Base-by-base conservation (phyloP, 2,329 filamentous ascomycete genomes). In the Canariomyces notabilis region DNA sequence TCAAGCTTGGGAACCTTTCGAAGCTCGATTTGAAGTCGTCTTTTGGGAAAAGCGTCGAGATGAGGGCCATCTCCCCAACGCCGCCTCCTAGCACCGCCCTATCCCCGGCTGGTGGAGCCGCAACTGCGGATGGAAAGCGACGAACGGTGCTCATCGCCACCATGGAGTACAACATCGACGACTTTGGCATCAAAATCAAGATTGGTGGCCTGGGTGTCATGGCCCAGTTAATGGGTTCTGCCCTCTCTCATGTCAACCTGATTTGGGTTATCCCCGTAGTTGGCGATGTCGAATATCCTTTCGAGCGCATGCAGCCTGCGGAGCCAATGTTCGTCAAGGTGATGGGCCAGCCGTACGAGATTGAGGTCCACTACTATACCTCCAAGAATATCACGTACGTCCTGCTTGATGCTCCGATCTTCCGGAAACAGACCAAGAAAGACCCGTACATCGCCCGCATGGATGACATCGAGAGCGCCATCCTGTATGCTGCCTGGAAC, bases 131-230 rank as follows among this genome's bases (percentile, higher is more conserved):
- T 8, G 53, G 48, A 15, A 45, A 38, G 14, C 59, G 69, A 36
- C 68, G 77, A n/a, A 83, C 74, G 23, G 76, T 83, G 2, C 70
- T 85, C 18, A 82, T 85, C 43, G 82, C 80, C 11, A 85, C 82
- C 6, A 83, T 85, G 78, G 82, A 85, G 61, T 85, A 85, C 63
- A 80, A 85, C 51, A 84, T 85, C 50, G 78, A 82, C 45, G 82
- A 85, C 59, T 85, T 82, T 78, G 72, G 65, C 4, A 81, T 85
- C 65, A 85, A 83, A 63, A 80, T 85, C 65, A 85, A 85, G 65
- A 85, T 85, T 37, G 82, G 82, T 49, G 82, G 82, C 50, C 69
- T 85, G 4, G 82, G 82, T 61, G 81, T 84, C 50, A 85, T 85
- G 81, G 80, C 82, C 26, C 78, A 82, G 55, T 66, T 85, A 2